Conservation (phyloP, 805 yeast genomes). For the Candida alai region DNA sequence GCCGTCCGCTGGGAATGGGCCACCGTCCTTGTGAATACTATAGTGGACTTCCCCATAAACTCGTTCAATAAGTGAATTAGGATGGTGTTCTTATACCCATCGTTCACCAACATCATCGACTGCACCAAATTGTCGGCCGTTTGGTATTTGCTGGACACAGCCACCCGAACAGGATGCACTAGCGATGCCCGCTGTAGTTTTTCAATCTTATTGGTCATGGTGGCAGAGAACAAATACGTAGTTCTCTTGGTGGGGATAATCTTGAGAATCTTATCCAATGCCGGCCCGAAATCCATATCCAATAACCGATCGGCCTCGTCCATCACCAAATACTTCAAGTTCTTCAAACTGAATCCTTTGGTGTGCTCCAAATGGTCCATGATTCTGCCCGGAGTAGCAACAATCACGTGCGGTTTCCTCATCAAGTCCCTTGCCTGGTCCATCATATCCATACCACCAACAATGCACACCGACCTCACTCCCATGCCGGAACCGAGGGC, state of each 20-base stretch:
- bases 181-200: slow-evolving; percentile 92
- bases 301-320: slow-evolving; percentile 96
- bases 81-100: slow-evolving; percentile 87
- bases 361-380: slow-evolving; percentile 93
- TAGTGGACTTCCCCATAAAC: slow-evolving; percentile 76
- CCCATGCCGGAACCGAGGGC: slow-evolving; percentile 93
- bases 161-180: slow-evolving; percentile 82
- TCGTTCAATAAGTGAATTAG: slow-evolving; percentile 81
- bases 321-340: slow-evolving; percentile 79
- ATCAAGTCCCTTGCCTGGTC: slow-evolving; percentile 92
- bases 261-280: slow-evolving; percentile 77
- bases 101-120: slow-evolving; percentile 84
- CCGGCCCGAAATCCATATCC: slow-evolving; percentile 97
- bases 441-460: slow-evolving; percentile 99
- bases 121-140: slow-evolving; percentile 94
- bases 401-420: slow-evolving; percentile 90
- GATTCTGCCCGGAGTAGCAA: slow-evolving; percentile 93
- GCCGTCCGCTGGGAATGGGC: slow-evolving; percentile 94
- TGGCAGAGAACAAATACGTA: slow-evolving; percentile 89
- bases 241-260: slow-evolving; percentile 83
- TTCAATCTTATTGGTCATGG: slow-evolving; percentile 93
- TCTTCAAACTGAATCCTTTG: slow-evolving; percentile 79
- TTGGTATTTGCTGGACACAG: slow-evolving; percentile 82
- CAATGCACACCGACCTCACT: slow-evolving; percentile 79
- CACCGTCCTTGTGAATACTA: slow-evolving; percentile 90